A percentile compares a stretch with the other conserved stretches of the same genome.
Conservation (phyloP, 73 alveolate species). For the Paramecium caudatum region DNA sequence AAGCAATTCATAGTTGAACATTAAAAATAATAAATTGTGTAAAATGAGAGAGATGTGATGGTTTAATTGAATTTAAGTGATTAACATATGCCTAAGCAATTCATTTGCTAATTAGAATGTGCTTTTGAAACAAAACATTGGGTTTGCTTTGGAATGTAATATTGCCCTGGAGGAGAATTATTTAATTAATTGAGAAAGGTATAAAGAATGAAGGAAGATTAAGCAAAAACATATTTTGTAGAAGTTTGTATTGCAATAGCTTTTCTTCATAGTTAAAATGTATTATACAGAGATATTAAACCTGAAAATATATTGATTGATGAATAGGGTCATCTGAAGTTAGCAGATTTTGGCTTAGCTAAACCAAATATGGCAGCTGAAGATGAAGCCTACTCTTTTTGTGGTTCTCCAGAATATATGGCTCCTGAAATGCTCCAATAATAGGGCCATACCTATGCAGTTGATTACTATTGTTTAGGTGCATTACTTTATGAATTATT, state of each 20-base stretch:
- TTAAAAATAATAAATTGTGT: slow-evolving; percentile 48
- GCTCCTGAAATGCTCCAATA: slow-evolving; percentile 83
- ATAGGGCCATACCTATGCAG: slow-evolving; percentile 79
- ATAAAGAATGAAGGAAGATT: slow-evolving; percentile 77
- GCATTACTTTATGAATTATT: slow-evolving; percentile 81
- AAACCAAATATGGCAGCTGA: slow-evolving; percentile 68
- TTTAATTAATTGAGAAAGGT: slow-evolving; percentile 85
- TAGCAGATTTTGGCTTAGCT: slow-evolving; percentile 85
- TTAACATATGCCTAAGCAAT: background rate
- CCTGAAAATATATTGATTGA: slow-evolving; percentile 86
- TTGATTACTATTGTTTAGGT: slow-evolving; percentile 84
- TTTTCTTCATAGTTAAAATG: slow-evolving; percentile 76
- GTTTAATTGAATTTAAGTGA: slow-evolving; percentile 58
- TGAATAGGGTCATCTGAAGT: slow-evolving; percentile 77
- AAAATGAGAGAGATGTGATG: slow-evolving; percentile 71
- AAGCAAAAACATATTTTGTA: slow-evolving; percentile 76
- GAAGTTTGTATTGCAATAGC: slow-evolving; percentile 79
- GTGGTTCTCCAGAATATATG: slow-evolving; percentile 87
- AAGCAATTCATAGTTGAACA: slow-evolving; percentile 35
- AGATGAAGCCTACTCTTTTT: slow-evolving; percentile 78
- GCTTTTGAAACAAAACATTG: slow-evolving; percentile 71
- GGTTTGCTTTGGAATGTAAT: slow-evolving; percentile 81
- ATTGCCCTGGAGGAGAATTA: slow-evolving; percentile 93
- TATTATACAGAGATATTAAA: slow-evolving; percentile 81
- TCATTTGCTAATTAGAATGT: slow-evolving; percentile 45